phyloP scores from a whole-genome alignment of 495 filamentous ascomycete species.

The Penicillium cinerascens region DNA sequence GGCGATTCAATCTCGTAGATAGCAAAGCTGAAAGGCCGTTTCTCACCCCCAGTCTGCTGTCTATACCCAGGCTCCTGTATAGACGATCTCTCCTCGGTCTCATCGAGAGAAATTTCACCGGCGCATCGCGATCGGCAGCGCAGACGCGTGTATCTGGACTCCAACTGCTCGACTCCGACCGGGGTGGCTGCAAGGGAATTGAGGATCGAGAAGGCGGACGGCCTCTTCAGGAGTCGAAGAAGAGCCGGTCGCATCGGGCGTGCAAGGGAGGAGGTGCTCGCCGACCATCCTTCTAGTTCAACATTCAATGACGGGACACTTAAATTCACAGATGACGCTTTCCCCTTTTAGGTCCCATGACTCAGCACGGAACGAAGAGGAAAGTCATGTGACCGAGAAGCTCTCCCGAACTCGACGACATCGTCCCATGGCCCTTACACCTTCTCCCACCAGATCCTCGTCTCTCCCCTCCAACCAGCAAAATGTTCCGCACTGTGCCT shows the following conservation, averaged over 20 bases:
- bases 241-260: constrained; percentile 51
- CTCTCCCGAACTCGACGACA: constrained; percentile 34
- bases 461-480: constrained; percentile 34
- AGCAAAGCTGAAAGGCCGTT: constrained; percentile 26
- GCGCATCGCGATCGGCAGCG: constrained; percentile 27
- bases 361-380: constrained; percentile 32
- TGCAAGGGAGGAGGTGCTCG: constrained; percentile 10
- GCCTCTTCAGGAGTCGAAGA: constrained; percentile 52
- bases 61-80: neutral
- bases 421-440: constrained; percentile 29
- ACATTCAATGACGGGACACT: constrained; percentile 2
- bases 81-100: neutral
- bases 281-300: constrained; percentile 29
- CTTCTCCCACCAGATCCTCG: constrained; percentile 22
- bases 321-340: constrained; percentile 14
- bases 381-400: constrained; percentile 30
- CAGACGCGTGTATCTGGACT: constrained; percentile 25
- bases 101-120: neutral
- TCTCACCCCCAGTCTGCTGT: constrained; percentile 1
- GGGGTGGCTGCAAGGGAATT: constrained; percentile 37
- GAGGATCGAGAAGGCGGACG: constrained; percentile 49
- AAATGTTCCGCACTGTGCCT: constrained; percentile 48
- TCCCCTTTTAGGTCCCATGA: constrained; percentile 19
- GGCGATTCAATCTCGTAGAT: constrained; percentile 28
- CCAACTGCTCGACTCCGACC: constrained; percentile 39